Base-by-base conservation (phyloP, 2,329 filamentous ascomycete species). In the Phialophora tarda region DNA sequence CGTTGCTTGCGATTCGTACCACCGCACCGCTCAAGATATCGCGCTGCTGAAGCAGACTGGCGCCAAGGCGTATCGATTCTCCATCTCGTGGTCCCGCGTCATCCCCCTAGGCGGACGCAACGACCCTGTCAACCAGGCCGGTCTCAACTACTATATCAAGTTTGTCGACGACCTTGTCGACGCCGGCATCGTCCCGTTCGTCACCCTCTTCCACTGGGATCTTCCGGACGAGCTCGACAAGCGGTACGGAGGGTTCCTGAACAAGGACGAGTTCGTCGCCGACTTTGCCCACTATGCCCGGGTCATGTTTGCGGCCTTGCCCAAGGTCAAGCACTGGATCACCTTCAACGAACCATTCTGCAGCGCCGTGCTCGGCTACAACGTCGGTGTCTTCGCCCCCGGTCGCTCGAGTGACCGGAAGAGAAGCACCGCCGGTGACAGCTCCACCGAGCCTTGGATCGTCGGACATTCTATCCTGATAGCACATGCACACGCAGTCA, bases 321-420 rank as follows among this genome's bases (percentile, higher is more conserved):
- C 88, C 62, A 89, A 89, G 78, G 91, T 93, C 74, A 92, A 92
- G 82, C 85, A 91, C 79, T 96, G 92, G 92, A 91, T 93, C 77
- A 95, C 91, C 28, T 92, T 94, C 81, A 95, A 95, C 77, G 92
- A 96, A 82, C 92, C 92, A 3, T 95, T 91, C 88, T 96, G 91
- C 80, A 91, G 88, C 70, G 87, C 89, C 60, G 89, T 95, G 68
- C 84, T 95, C 50, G 92, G 92, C 41, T 95, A 94, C 79, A 90
- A 85, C 75, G 87, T 85, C 50, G 92, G 92, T 30, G 82, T 87
- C 69, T 93, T 93, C 75, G 92, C 92, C 11, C 92, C 92, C 0
- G 92, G 92, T n/a, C 89, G 87, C 75, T 91, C 89, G 6, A 92
- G 90, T 72, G 89, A 95, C 78, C 86, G 91, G 69, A 84, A 76